Conservation (phyloP, 352 stramenopile species). For the Phytophthora pini region DNA sequence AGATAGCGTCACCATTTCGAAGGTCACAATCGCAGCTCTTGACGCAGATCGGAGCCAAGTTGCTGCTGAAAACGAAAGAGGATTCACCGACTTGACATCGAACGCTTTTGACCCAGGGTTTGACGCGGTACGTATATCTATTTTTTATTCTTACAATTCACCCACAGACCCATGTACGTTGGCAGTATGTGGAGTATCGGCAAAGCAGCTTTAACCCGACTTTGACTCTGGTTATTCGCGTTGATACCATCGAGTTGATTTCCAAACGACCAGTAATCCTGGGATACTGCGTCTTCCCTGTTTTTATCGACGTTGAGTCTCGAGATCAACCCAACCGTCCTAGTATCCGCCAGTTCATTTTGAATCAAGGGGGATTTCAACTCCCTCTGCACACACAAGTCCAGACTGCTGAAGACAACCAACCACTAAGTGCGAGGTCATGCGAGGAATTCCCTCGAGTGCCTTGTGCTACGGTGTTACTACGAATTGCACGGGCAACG, state of each 20-base stretch:
- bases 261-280: constrained; percentile 66
- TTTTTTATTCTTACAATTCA: background rate
- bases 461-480: constrained; percentile 80
- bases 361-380: constrained; percentile 84
- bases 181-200: constrained; percentile 77
- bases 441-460: constrained; percentile 55
- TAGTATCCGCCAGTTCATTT: constrained; percentile 53
- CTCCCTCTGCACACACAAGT: constrained; percentile 69
- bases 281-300: constrained; percentile 72
- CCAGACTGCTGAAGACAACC: constrained; percentile 38
- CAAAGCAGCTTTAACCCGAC: constrained; percentile 80
- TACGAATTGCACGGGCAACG: constrained; percentile 65
- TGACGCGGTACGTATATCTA: constrained; percentile 48
- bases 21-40: constrained; percentile 73
- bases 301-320: constrained; percentile 80
- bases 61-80: constrained; percentile 31
- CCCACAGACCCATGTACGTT: constrained; percentile 6
- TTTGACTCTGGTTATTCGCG: constrained; percentile 80
- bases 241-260: constrained; percentile 80
- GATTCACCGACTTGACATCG: constrained; percentile 27
- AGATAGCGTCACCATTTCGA: constrained; percentile 71
- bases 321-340: constrained; percentile 56
- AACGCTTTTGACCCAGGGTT: constrained; percentile 56
- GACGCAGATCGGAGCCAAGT: constrained; percentile 56
- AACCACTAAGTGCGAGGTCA: constrained; percentile 41